Base-by-base conservation (phyloP, 768 basidiomycete genomes). In the Xerocomus spinulosus region DNA sequence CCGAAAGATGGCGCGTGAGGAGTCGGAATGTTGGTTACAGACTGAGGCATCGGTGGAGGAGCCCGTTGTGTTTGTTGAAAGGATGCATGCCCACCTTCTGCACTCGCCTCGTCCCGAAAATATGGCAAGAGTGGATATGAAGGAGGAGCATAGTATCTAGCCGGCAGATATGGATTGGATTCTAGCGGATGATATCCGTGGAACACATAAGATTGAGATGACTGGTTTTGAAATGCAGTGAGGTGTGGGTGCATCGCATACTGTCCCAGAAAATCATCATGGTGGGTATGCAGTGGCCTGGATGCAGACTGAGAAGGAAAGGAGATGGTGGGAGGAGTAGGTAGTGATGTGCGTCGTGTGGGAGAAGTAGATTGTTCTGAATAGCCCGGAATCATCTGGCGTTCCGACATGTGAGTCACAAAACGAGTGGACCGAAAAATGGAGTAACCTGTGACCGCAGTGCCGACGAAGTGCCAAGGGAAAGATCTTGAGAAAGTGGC, bases 191-290 rank as follows among this genome's bases (percentile, higher is more conserved):
- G 51, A 52, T 70, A 74, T 25, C 62, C 51, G 33, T 68, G 73
- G 48, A 68, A 67, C 37, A 70, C 50, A 46, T 74, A 50, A 3
- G 51, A 47, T 23, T 57, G 62, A 24, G 50, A 75, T 5, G 58
- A 60, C 51, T 74, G 61, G 26, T 48, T 67, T 46, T 47, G 48
- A 36, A 49, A 49, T 6, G 21, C 38, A 44, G 77, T n/a, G n/a
- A n/a, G n/a, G n/a, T n/a, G n/a, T n/a, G n/a, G n/a, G n/a, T n/a
- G 65, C 62, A 77, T 67, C 57, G 70, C 62, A 67, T 80, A 81
- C 63, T 71, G 77, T 46, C 73, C 71, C 23, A 68, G 58, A 49
- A 72, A 76, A 55, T 57, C 58, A 23, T 58, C 36, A 18, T 56
- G 66, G 26, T 71, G 73, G 51, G 60, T 57, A 51, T 72, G 73